Percentiles rank a stretch among this genome's conserved stretches.
Evolutionary conservation across 805 yeast species (phyloP).

Genomic region (Helenozyma baotianmanensis): DNA sequence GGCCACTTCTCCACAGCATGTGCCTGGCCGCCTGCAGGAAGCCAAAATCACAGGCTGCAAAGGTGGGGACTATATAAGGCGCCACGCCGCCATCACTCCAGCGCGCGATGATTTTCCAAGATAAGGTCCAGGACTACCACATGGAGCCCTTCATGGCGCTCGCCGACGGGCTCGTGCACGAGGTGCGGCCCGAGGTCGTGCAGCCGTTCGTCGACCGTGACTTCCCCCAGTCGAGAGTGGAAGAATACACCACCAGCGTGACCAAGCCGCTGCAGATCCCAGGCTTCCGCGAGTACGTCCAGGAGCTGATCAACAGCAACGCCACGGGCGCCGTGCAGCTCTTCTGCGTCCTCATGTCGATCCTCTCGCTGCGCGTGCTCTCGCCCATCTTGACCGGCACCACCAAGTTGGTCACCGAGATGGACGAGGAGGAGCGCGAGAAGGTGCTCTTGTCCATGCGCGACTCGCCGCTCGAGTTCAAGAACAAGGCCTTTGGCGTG

Average conservation of each 20-base stretch:
- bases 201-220: conserved; percentile 20
- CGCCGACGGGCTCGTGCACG: conserved; percentile 34
- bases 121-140: conserved; percentile 19
- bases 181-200: conserved; percentile 24
- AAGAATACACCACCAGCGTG: conserved; percentile 20
- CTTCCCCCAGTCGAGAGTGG: conserved; percentile 25
- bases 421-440: conserved; percentile 30
- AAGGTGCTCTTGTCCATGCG: conserved; percentile 35
- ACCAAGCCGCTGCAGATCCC: conserved; percentile 29
- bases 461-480: conserved; percentile 32
- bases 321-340: conserved; percentile 16
- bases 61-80: too few species aligned
- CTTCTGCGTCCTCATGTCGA: conserved; percentile 22
- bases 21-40: too few species aligned
- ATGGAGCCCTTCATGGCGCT: conserved; percentile 24
- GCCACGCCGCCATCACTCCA: too few species aligned
- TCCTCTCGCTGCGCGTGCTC: conserved; percentile 26
- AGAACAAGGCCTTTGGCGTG: conserved; percentile 32
- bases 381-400: conserved; percentile 31
- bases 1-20: too few species aligned
- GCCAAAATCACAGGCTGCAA: too few species aligned
- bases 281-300: conserved; percentile 16
- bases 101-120: conserved; percentile 6
- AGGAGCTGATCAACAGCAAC: conserved; percentile 11
- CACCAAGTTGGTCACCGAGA: conserved; percentile 30